Base-by-base conservation (phyloP, 805 yeast genomes). In the Saccharomyces cerevisiae region DNA sequence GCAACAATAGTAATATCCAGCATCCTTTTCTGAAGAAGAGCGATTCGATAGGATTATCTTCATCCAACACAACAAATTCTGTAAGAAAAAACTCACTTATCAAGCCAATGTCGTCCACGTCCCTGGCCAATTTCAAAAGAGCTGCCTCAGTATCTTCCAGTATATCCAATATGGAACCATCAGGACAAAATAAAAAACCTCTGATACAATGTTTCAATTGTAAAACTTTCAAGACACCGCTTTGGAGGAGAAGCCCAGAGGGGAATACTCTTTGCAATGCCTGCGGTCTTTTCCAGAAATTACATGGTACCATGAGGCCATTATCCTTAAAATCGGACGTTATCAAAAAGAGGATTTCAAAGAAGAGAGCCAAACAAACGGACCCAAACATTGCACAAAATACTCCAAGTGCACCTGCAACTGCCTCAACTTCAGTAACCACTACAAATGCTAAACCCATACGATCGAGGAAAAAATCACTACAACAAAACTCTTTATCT, bases 261-360 rank as follows among this genome's bases (percentile, higher is more conserved):
- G 97, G 97, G 1, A 85, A 88, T 64, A 95, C 97, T 0, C 74
- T 92, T 55, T 92, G 98, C 73, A 92, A 92, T 70, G 98, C 99
- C 0, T 92, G 99, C 74, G 99, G 98, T 0, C 74, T 92, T 56
- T 92, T 92, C 63, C 78, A 88, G 64, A 92, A 92, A 70, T 75
- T 92, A 26, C 98, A 92, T 65, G 98, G 97, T n/a, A 92, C 89
- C 3, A 95, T 89, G 57, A 76, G 98, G 55, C 99, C 99, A 0
- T 74, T 92, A 51, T 86, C 96, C 13, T 75, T 91, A 63, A 91
- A 90, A 66, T 87, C 97, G 0, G 97, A 91, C 67, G 94, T 91
- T 1, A 91, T 92, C 53, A 89, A 90, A 69, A 89, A 90, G 70
- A 79, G 99, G 62, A 70, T 67, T 52, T 64, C 72, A 13, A 68